Evolutionary conservation across 305 asterid species (phyloP), one percentile per base, ranked within the genome.

Genomic region (Fraxinus albicans): DNA sequence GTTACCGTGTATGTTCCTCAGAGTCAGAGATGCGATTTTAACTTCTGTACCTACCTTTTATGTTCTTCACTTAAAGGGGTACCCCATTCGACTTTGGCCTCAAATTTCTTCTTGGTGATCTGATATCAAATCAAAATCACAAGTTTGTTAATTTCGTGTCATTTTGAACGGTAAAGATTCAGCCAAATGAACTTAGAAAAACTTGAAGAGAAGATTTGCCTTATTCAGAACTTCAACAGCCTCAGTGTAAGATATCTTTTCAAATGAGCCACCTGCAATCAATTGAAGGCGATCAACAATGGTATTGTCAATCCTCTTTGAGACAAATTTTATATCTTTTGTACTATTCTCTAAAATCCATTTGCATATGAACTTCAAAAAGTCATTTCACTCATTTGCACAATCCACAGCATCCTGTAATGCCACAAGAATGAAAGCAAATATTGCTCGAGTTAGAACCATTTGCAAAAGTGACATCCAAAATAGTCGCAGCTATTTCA

Each of bases 331-430:
- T 21, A 93, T 83, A 90, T 93, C 98, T 55, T 91, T 97, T 1
- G 36, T 27, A 84, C 97, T 93, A 47, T 86, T 89, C 12, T 91
- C 91, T 65, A 92, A 38, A 47, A 89, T 78, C 89, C 90, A 88
- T 69, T 90, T 89, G 93, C 93, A 91, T 31, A 90, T 76, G 83
- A 87, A 94, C 88, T 89, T 94, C 94, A 92, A 75, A 93, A 78
- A 89, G 87, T 94, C 96, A 8, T 25, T 25, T 25, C 27, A 25
- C 27, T 25, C 27, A 25, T 74, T 83, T 25, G 4, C 23, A 33
- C 99, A 94, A 63, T 87, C 89, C 94, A 92, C 92, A 15, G 97
- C 91, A 78, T 92, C 97, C 99, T 93, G 87, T 80, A 86, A 67
- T 77, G 60, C 81, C 88, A 21, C 19, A 19, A 67, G 79, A 44